These are phyloP conservation scores for Glaciozyma antarctica DNA, from an alignment of 768 basidiomycete genomes.

Conservation along the genomic window DNA sequence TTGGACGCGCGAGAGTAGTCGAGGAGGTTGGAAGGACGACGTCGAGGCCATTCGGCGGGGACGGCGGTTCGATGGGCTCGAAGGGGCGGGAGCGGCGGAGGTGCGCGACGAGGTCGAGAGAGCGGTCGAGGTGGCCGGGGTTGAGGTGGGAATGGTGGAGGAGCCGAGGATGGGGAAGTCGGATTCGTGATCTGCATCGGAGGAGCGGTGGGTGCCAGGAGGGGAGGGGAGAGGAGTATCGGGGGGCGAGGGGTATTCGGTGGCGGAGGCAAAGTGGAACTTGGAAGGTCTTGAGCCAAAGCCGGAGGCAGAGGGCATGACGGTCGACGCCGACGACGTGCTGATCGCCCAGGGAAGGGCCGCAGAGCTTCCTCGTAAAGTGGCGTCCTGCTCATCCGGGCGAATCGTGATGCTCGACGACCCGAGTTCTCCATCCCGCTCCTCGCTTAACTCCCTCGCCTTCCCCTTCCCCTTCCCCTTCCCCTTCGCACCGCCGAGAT, in stretches of 20 bases:
- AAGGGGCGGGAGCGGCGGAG: not conserved
- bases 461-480: conserved; percentile 2
- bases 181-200: too few relatives aligned
- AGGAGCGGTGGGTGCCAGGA: not conserved
- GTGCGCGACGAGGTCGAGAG: not conserved
- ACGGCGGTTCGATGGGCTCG: not conserved
- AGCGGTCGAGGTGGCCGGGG: not conserved
- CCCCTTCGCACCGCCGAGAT: not conserved
- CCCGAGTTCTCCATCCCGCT: too few relatives aligned
- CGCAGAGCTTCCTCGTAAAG: too few relatives aligned
- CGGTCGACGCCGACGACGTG: too few relatives aligned
- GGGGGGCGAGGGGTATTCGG: not conserved
- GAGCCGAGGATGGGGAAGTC: not conserved
- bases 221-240: not conserved
- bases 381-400: not conserved
- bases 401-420: conserved; percentile 2
- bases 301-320: too few relatives aligned
- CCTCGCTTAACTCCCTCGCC: not conserved
- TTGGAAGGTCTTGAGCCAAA: not conserved
- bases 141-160: not conserved
- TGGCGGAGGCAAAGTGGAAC: not conserved
- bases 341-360: too few relatives aligned
- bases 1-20: not conserved
- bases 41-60: not conserved
- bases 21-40: not conserved